Evolutionary conservation across 352 stramenopile genomes (phyloP), one percentile per base, ranked within the genome.

Genomic region (Phytophthora cajani): DNA sequence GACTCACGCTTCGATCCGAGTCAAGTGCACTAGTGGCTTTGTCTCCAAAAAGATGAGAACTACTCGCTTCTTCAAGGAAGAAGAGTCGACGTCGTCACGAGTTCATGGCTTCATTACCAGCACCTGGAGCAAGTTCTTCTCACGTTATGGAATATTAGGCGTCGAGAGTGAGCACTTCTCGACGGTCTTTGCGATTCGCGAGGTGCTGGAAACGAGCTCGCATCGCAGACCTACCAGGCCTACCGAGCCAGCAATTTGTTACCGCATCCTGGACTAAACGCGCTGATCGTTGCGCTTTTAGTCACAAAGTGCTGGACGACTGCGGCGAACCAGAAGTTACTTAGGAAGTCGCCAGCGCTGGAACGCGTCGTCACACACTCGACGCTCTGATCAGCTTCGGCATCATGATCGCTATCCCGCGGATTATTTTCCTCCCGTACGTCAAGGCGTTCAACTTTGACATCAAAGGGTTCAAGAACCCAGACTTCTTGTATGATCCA

Each of bases 381-480:
- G 44, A 51, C 25, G 44, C n/a, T 8, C 40, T 23, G n/a, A 51
- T 51, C 44, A 23, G 44, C 44, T 51, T 51, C 44, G 8, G 44
- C 0, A 49, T 49, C 16, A 49, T 49, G 40, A 49, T 49, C 17
- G 40, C 19, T 6, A 47, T 47, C 12, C 60, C 71, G 3, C 25
- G 71, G 2, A 55, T 64, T 17, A 62, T 75, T 16, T 75, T 75
- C 25, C 9, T 64, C 30, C 71, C 71, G 7, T 72, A 72, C 30
- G 33, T 74, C 21, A 8, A 58, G 32, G 25, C 12, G 0, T 78
- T 78, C 33, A 49, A 74, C 46, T 30, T 71, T 8, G 30, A 21
- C 55, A 42, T 54, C 57, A 11, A 42, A 14, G 9, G n/a, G 50
- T 67, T 71, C 51, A 67, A 60, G 4, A 36, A 67, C 32, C 2